Percentiles rank a stretch among this genome's conserved stretches.
phyloP scores from a whole-genome alignment of 2,329 filamentous ascomycete species.

The Annulohypoxylon truncatum region DNA sequence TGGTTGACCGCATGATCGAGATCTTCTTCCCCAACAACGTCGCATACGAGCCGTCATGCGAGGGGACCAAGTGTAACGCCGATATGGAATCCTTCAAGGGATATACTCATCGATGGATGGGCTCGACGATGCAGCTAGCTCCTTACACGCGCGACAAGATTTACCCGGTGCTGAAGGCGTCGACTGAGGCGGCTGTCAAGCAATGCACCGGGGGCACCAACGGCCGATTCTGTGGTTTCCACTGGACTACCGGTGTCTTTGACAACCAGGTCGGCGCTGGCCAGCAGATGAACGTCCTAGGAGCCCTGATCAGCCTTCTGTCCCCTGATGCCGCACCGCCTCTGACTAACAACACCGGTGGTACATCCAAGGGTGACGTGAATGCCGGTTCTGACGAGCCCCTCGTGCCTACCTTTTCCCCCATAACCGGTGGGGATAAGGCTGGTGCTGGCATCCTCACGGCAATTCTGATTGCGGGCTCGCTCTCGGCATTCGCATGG shows the following conservation, averaged over 20 bases:
- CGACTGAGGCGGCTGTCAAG: conserved; percentile 68
- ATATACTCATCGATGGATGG: conserved; percentile 74
- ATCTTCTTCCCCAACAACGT: conserved; percentile 68
- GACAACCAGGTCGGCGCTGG: conserved; percentile 64
- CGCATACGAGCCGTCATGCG: conserved; percentile 76
- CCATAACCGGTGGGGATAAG: conserved; percentile 58
- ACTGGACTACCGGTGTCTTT: conserved; percentile 61
- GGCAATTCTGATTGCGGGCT: conserved; percentile 55
- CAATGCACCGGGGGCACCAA: conserved; percentile 71
- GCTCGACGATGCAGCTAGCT: conserved; percentile 69
- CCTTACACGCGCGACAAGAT: conserved; percentile 68
- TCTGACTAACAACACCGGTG: conserved; percentile 63
- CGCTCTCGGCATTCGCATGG: conserved; percentile 61
- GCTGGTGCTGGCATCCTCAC: conserved; percentile 64
- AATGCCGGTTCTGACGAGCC: conserved; percentile 54
- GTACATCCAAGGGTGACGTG: conserved; percentile 61
- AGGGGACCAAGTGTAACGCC: conserved; percentile 71
- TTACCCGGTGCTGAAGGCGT: conserved; percentile 66
- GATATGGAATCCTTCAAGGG: conserved; percentile 82
- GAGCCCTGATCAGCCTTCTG: conserved; percentile 58
- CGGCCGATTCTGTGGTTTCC: conserved; percentile 71
- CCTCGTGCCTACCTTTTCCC: conserved; percentile 40
- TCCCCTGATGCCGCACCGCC: conserved; percentile 54
- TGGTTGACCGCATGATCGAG: conserved; percentile 62
- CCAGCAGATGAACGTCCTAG: conserved; percentile 68